Evolutionary conservation across 805 yeast species (phyloP), one percentile per base, ranked within the genome.

Genomic region (Candida suzukii): DNA sequence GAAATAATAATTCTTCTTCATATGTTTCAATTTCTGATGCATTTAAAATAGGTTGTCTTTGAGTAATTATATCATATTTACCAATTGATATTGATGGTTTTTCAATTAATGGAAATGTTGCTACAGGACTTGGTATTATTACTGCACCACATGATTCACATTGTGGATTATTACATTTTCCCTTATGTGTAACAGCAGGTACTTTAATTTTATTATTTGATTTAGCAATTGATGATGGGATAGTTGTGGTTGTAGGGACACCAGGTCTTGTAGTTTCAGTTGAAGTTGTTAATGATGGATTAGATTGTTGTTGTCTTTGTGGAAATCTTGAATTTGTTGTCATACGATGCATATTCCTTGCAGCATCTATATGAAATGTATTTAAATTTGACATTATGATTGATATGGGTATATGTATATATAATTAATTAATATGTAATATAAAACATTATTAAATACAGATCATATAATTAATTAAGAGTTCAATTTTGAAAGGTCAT

Each of bases 1-100:
- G 95, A 46, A 91, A 76, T 14, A 79, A 79, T 40, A 83, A 71
- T 40, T 79, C 57, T 4, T 73, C 58, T 45, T 78, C 84, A 53
- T 82, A 73, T 2, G 61, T 62, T 43, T 88, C 96, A 42, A 91
- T 73, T 54, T 88, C 96, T 2, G 60, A 67, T 2, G 88, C 70
- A 48, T 74, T 82, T 45, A 88, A 64, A 36, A 91, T 91, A 1
- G 98, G 95, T 39, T 75, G 74, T 57, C 88, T 78, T 25, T 69
- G 64, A 0, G 95, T 80, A 49, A 70, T 74, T 9, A 93, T 74
- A 41, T 78, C 75, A 97, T 97, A 91, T 41, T 79, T 76, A 39
- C 74, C 72, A 3, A 84, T 70, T 2, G 79, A 61, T 9, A 84
- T 83, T n/a, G 85, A 76, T 0, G 93, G 93, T 20, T 69, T 61